Percentiles rank a stretch among this genome's conserved stretches.
Conservation (phyloP, 2,329 filamentous ascomycete genomes). For the Aspergillus sp. region DNA sequence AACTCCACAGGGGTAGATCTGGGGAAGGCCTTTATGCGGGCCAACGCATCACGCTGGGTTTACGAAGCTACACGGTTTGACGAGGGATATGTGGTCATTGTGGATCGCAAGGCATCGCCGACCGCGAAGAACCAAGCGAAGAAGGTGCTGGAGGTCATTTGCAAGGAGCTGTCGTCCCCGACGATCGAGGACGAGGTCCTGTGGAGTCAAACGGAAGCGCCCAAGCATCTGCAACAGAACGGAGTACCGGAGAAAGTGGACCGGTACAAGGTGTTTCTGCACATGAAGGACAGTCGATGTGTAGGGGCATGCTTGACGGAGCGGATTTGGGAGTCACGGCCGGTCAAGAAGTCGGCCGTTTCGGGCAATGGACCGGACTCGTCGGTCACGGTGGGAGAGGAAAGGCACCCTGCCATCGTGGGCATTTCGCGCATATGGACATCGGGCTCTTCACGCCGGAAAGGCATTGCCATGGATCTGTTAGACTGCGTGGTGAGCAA, state of each 20-base stretch:
- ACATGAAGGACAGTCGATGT: constrained; percentile 63
- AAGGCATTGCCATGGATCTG: constrained; percentile 60
- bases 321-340: constrained; percentile 59
- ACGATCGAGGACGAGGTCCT: constrained; percentile 59
- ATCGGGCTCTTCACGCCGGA: constrained; percentile 56
- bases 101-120: constrained; percentile 57
- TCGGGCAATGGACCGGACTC: constrained; percentile 35
- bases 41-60: constrained; percentile 54
- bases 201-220: constrained; percentile 54
- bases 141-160: constrained; percentile 63
- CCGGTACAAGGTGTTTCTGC: constrained; percentile 63
- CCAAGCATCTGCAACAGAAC: constrained; percentile 40
- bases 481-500: constrained; percentile 58
- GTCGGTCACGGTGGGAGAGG: constrained; percentile 49
- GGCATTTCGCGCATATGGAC: constrained; percentile 69
- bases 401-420: constrained; percentile 53
- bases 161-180: constrained; percentile 63
- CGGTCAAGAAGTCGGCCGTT: constrained; percentile 44
- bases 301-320: constrained; percentile 64
- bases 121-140: constrained; percentile 55
- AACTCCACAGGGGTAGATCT: constrained; percentile 64
- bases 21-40: constrained; percentile 58
- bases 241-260: constrained; percentile 43
- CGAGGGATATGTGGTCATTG: constrained; percentile 58
- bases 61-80: constrained; percentile 53